A percentile compares a stretch with the other conserved stretches of the same genome.
phyloP scores from a whole-genome alignment of 1,284 basidiomycete genomes.

The Trichosporon asahii region DNA sequence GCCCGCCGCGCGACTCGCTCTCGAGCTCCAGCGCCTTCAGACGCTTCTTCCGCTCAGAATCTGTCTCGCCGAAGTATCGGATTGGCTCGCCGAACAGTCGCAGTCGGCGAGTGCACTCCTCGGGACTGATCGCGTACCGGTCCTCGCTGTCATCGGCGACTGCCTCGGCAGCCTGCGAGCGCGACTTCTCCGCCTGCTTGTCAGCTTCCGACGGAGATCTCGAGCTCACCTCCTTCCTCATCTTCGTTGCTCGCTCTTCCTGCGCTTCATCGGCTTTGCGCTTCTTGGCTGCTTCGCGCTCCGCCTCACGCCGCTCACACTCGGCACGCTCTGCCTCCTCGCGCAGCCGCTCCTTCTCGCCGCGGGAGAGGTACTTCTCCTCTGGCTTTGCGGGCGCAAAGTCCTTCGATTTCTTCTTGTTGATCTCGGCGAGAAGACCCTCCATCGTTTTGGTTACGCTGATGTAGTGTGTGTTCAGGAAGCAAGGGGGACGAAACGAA shows the following conservation, averaged over 20 bases:
- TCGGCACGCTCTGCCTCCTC: constrained; percentile 63
- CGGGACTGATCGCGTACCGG: constrained; percentile 85
- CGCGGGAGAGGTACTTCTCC: constrained; percentile 82
- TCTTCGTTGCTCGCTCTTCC: constrained; percentile 27
- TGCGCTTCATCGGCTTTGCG: constrained; percentile 51
- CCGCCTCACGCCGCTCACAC: constrained; percentile 43
- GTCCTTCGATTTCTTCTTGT: constrained; percentile 76
- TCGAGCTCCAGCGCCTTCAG: constrained; percentile 90
- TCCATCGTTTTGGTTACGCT: constrained; percentile 39
- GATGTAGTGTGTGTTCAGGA: not conserved
- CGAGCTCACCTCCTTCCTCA: constrained; percentile 46
- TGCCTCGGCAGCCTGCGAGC: constrained; percentile 38
- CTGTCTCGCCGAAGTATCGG: constrained; percentile 88
- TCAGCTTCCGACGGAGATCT: not conserved
- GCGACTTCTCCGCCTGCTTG: constrained; percentile 29
- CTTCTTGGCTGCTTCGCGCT: constrained; percentile 48
- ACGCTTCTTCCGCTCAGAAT: constrained; percentile 85
- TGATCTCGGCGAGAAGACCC: constrained; percentile 65
- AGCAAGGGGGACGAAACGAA: not conserved
- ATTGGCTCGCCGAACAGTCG: constrained; percentile 91
- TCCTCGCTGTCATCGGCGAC: constrained; percentile 53
- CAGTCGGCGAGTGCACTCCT: constrained; percentile 84
- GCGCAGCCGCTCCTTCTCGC: constrained; percentile 59
- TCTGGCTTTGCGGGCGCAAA: constrained; percentile 42
- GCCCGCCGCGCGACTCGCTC: constrained; percentile 66